Percentiles rank a stretch among this genome's conserved stretches.
Evolutionary conservation across 148 eudicot species (phyloP).

Genomic region (Diospyros lotus): DNA sequence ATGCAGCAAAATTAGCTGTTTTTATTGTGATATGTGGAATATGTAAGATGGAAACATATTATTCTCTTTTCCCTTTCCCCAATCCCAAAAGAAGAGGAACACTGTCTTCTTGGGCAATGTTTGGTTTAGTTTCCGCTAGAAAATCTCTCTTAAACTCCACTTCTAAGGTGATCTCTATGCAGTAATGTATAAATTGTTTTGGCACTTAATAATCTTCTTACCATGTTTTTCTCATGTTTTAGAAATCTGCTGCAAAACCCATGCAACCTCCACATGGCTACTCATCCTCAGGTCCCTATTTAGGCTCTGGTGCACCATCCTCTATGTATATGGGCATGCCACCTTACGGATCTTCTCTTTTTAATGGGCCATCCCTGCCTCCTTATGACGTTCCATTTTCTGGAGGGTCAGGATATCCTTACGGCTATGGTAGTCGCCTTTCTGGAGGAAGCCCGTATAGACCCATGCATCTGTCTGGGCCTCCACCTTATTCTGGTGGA

Average conservation of each 20-base stretch:
- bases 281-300: conserved; percentile 58
- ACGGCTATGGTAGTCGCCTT: conserved; percentile 60
- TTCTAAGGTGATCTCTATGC: background rate
- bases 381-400: conserved; percentile 76
- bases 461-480: conserved; percentile 64
- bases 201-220: background rate
- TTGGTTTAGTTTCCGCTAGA: background rate
- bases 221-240: conserved; percentile 14
- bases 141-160: background rate
- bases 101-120: background rate
- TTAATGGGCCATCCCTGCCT: conserved; percentile 66
- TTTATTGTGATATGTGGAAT: too few species aligned
- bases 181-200: background rate
- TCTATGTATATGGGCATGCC: conserved; percentile 74
- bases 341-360: conserved; percentile 80
- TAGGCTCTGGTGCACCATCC: conserved; percentile 75
- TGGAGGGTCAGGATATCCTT: conserved; percentile 78
- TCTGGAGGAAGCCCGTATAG: conserved; percentile 91
- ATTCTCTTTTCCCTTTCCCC: background rate
- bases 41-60: too few species aligned
- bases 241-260: conserved; percentile 81
- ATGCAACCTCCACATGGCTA: conserved; percentile 67
- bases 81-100: background rate
- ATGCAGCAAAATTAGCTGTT: too few species aligned
- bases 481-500: conserved; percentile 71